These are phyloP conservation scores for Juncus effusus DNA, from an alignment of 176 grass and related monocot genomes.

Conservation along the genomic window DNA sequence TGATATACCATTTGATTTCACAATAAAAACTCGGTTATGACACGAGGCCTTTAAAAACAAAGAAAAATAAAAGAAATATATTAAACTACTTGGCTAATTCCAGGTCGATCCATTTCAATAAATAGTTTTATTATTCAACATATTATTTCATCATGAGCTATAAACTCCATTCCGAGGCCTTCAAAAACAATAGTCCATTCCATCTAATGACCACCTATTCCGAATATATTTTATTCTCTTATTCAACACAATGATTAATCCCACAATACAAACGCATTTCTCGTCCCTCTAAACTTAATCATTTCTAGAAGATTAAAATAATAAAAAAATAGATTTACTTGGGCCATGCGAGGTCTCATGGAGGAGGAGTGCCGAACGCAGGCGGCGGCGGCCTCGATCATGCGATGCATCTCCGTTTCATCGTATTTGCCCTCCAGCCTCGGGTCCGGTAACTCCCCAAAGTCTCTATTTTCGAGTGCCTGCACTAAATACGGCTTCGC, in stretches of 20 bases:
- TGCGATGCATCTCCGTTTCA: slow-evolving; percentile 63
- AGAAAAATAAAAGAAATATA: too few relatives aligned
- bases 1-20: too few relatives aligned
- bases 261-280: background rate
- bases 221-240: too few relatives aligned
- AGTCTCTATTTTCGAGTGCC: slow-evolving; percentile 64
- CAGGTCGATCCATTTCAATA: too few relatives aligned
- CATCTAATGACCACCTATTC: too few relatives aligned
- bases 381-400: slow-evolving; percentile 93
- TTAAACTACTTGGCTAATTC: too few relatives aligned
- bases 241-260: background rate
- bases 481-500: slow-evolving; percentile 61
- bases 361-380: slow-evolving; percentile 75
- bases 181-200: too few relatives aligned
- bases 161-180: too few relatives aligned
- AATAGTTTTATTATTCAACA: too few relatives aligned
- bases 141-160: too few relatives aligned
- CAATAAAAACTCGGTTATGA: too few relatives aligned
- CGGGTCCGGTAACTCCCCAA: slow-evolving; percentile 64
- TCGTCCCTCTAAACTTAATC: background rate
- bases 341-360: slow-evolving; percentile 91
- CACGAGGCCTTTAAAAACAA: too few relatives aligned
- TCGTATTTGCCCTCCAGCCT: slow-evolving; percentile 65
- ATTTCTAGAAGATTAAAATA: slow-evolving; percentile 3
- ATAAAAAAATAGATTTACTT: slow-evolving; percentile 46